phyloP scores from a whole-genome alignment of 148 eudicot species.

The Polygonum aviculare region DNA sequence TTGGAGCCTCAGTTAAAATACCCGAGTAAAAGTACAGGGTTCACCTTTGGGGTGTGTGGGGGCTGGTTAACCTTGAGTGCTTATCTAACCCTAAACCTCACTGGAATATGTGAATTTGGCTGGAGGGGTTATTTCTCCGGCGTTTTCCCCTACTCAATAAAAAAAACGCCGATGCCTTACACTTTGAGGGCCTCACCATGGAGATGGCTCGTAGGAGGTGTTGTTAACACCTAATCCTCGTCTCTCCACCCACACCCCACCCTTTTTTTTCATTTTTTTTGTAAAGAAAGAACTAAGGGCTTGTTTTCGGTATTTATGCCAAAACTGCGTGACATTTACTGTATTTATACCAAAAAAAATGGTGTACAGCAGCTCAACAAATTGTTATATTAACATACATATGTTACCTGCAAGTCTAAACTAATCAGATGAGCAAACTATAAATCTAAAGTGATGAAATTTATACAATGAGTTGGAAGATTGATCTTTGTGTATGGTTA shows the following conservation, averaged over 20 bases:
- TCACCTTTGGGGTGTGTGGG: not conserved
- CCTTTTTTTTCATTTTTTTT: not conserved
- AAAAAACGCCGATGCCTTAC: not conserved
- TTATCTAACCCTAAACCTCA: not conserved
- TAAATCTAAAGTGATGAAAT: too few species aligned
- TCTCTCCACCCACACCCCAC: slow-evolving; percentile 3
- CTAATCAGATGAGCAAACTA: too few species aligned
- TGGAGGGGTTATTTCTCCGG: not conserved
- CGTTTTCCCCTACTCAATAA: not conserved
- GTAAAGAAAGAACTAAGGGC: too few species aligned
- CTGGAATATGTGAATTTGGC: not conserved
- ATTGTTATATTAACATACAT: too few species aligned
- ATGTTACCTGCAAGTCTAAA: too few species aligned
- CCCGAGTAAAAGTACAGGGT: not conserved
- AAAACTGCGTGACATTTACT: too few species aligned
- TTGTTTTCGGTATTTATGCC: too few species aligned
- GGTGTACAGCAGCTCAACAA: too few species aligned
- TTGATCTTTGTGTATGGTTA: too few species aligned
- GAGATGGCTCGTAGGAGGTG: not conserved
- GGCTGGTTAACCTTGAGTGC: not conserved
- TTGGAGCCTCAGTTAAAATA: too few species aligned
- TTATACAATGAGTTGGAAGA: too few species aligned
- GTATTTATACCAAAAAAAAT: too few species aligned
- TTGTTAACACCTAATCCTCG: not conserved
- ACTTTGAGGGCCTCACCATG: not conserved